Base-by-base conservation (phyloP, 192 early-diverging fungal genomes). In the Linnemannia zychae region DNA sequence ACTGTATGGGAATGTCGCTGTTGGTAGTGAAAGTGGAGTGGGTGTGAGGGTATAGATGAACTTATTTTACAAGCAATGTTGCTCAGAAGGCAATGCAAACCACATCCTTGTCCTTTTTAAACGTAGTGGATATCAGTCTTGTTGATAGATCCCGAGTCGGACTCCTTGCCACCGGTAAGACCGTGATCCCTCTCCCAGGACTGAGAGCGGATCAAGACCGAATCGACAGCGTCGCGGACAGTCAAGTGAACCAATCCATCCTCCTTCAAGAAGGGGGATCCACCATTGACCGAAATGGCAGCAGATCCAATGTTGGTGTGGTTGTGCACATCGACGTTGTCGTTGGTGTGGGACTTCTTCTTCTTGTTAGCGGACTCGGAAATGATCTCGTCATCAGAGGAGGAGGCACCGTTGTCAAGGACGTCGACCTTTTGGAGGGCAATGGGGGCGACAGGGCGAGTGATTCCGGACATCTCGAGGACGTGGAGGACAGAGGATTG, bases 231-330 rank as follows among this genome's bases (percentile, higher is more conserved):
- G 34, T 85, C 83, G 24, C 83, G 83, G n/a, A 85, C 33, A n/a
- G 83, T 85, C 52, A 85, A 74, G 50, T 85, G 83, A 34, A 85
- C 83, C 68, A 85, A 68, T 18, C 83, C 83, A 1, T 71, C 77
- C 70, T 85, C 83, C 78, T 85, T 85, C 77, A 85, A 76, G 78
- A 79, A 85, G 0, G 83, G 83, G 44, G 76, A 78, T 3, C 57
- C 17, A 7, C 83, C 83, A 13, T 44, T 44, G 11, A 85, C 48
- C 0, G 83, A 76, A 6, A 76, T 16, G 7, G 78, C 83, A 18
- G 60, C 75, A 24, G 65, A 65, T 4, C 74, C 74, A 49, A 68
- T 67, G 47, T 72, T 49, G 49, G 28, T 31, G 3, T 63, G 57
- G 57, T 31, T 44, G 40, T 44, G 40, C 3, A 44, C 40, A 9